Base-by-base conservation (phyloP, 2,329 filamentous ascomycete genomes). In the Pyrenophora seminiperda region DNA sequence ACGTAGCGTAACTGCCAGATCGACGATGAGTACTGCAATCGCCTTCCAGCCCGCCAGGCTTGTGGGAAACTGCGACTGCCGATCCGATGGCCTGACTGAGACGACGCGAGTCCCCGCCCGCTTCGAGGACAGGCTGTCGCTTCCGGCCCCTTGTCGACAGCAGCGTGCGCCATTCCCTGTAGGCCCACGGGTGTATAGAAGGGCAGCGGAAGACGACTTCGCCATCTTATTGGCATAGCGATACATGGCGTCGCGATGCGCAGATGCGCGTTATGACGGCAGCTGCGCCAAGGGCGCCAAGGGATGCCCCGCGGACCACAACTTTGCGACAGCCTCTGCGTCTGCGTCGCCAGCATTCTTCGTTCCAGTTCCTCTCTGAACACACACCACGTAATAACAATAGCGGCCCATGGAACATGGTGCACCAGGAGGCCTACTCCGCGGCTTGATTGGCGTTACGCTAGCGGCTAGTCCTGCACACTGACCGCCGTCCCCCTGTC, bases 1-100 rank as follows among this genome's bases (percentile, higher is more conserved):
- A 54, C 48, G 52, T 52, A 43, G 48, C 40, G 34, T 7, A 15
- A n/a, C 39, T 24, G 13, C 37, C 11, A 9, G 29, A 53, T 53
- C 50, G 50, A 24, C 45, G 40, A 53, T 53, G 39, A 29, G 17
- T 13, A 34, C 9, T 24, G 34, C 3, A 43, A 50, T 53, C 50
- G 44, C 29, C 13, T 10, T 39, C 27, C 11, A 18, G 41, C 24
- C 9, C 13, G 6, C 10, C 3, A 27, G 17, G 11, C 7, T 15
- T 15, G 29, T 31, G 34, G 29, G 15, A 14, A 34, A 29, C 15
- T 10, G 15, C 17, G 3, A 4, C 11, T 13, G 5, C 7, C 2
- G 6, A 46, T 50, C 31, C 36, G 47, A 50, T 51, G 18, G 13
- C 31, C 13, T 42, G 40, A n/a, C 29, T 30, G 24, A 15, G 11